A percentile compares a stretch with the other conserved stretches of the same genome.
Evolutionary conservation across 805 yeast species (phyloP).

Genomic region (Brettanomyces bruxellensis): DNA sequence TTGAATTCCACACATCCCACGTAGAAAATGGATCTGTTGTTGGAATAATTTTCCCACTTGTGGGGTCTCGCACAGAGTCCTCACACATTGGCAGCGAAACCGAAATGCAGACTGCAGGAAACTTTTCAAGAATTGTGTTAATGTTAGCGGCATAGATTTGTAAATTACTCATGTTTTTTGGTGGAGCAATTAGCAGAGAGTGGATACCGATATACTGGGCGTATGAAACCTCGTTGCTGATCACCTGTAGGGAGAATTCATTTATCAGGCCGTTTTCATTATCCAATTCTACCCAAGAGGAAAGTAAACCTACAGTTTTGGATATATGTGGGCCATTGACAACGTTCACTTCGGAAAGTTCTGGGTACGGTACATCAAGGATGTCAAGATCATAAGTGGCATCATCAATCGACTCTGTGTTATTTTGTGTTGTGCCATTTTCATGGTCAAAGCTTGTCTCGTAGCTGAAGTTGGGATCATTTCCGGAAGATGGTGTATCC

Average conservation of each 20-base stretch:
- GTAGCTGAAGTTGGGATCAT: neutral
- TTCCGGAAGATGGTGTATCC: neutral
- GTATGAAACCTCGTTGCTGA: slow-evolving; percentile 48
- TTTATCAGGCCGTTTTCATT: slow-evolving; percentile 39
- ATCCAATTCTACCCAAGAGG: slow-evolving; percentile 67
- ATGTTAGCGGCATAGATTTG: slow-evolving; percentile 39
- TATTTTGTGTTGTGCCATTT: neutral
- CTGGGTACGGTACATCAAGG: slow-evolving; percentile 32
- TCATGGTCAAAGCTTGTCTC: neutral
- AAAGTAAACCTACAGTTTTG: slow-evolving; percentile 44
- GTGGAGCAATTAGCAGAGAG: slow-evolving; percentile 54
- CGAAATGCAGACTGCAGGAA: slow-evolving; percentile 31
- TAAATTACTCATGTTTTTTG: slow-evolving; percentile 44
- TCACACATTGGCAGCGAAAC: slow-evolving; percentile 43
- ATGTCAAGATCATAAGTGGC: slow-evolving; percentile 10
- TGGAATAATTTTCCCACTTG: slow-evolving; percentile 17
- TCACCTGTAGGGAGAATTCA: slow-evolving; percentile 46
- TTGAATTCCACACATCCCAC: slow-evolving; percentile 71
- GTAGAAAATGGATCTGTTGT: slow-evolving; percentile 42
- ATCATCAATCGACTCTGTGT: slow-evolving; percentile 1
- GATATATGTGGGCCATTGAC: slow-evolving; percentile 32
- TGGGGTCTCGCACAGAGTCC: slow-evolving; percentile 22
- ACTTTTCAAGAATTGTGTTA: slow-evolving; percentile 15
- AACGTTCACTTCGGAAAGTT: slow-evolving; percentile 31
- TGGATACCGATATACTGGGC: slow-evolving; percentile 51